Base-by-base conservation (phyloP, 1,284 basidiomycete genomes). In the Apiotrichum gracile region DNA sequence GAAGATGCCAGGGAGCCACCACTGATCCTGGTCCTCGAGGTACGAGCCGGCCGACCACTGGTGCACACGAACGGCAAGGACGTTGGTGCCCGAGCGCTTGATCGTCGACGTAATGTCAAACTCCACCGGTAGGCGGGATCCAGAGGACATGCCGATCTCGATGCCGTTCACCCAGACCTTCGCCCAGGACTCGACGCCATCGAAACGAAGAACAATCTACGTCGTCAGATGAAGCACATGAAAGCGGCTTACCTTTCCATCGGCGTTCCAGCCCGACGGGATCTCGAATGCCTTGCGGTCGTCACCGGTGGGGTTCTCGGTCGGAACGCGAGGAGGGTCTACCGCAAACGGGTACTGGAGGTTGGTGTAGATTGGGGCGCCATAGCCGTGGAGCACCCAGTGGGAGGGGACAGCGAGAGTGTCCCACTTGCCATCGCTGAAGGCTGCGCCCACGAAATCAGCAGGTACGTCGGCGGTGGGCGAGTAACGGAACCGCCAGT, bases 151-250 rank as follows among this genome's bases (percentile, higher is more conserved):
- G 22, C 62, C 62, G 10, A 64, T 34, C 42, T 52, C 49, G 10
- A 2, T 17, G 16, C 62, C 62, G 43, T 64, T 64, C 26, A 64
- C 29, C 60, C 60, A 64, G 7, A 62, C 51, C 50, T 64, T 64
- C 26, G 22, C 33, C 60, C 60, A 64, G 21, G 58, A 60, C 47
- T 64, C 62, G 41, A 62, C 38, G 12, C 62, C 62, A 40, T 64
- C 62, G 24, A 62, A 64, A n/a, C 60, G 60, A 10, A 64, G 27
- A 3, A 64, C 37, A 21, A 38, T 38, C 37, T 38, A 12, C n/a
- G n/a, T 9, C 12, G 37, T 38, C 37, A 38, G 37, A 10, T 10
- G 3, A 37, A 16, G 16, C 13, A 17, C 17, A 21, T 19, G 3
- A 9, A 1, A 9, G n/a, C 2, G 2, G 16, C 54, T 44, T 22